Evolutionary conservation across 805 yeast species (phyloP).

Genomic region (Isabelozyma rhagii): DNA sequence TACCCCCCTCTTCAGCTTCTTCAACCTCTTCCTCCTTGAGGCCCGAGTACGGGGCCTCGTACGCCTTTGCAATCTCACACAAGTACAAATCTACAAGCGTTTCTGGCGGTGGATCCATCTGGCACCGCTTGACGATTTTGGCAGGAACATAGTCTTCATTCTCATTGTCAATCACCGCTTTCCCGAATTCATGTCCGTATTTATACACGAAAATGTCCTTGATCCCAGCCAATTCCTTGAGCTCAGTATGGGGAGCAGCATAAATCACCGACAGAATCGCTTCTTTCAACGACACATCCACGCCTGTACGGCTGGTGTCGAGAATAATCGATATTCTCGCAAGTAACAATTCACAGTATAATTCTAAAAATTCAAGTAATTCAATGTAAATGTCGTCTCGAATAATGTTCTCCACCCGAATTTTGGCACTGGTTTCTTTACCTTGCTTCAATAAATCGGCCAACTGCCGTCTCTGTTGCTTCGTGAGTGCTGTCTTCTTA

Average conservation of each 20-base stretch:
- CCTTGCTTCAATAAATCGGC: slow-evolving; percentile 70
- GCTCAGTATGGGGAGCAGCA: slow-evolving; percentile 69
- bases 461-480: slow-evolving; percentile 65
- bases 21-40: slow-evolving; percentile 21
- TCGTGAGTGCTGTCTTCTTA: slow-evolving; percentile 70
- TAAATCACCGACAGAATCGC: slow-evolving; percentile 70
- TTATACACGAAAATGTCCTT: slow-evolving; percentile 60
- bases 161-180: slow-evolving; percentile 49
- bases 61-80: slow-evolving; percentile 77
- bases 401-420: slow-evolving; percentile 79
- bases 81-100: slow-evolving; percentile 68
- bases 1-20: slow-evolving; percentile 16
- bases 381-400: slow-evolving; percentile 80
- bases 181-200: slow-evolving; percentile 67
- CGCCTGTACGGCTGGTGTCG: slow-evolving; percentile 34
- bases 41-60: slow-evolving; percentile 70
- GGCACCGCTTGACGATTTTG: slow-evolving; percentile 61
- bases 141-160: slow-evolving; percentile 55
- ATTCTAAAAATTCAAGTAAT: slow-evolving; percentile 71
- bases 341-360: slow-evolving; percentile 75
- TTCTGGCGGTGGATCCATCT: slow-evolving; percentile 62
- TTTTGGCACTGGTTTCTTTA: slow-evolving; percentile 78
- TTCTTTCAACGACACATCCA: slow-evolving; percentile 66
- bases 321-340: slow-evolving; percentile 69
- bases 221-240: slow-evolving; percentile 63